Evolutionary conservation across 768 basidiomycete species (phyloP).

Genomic region (Serpula lacrymans): DNA sequence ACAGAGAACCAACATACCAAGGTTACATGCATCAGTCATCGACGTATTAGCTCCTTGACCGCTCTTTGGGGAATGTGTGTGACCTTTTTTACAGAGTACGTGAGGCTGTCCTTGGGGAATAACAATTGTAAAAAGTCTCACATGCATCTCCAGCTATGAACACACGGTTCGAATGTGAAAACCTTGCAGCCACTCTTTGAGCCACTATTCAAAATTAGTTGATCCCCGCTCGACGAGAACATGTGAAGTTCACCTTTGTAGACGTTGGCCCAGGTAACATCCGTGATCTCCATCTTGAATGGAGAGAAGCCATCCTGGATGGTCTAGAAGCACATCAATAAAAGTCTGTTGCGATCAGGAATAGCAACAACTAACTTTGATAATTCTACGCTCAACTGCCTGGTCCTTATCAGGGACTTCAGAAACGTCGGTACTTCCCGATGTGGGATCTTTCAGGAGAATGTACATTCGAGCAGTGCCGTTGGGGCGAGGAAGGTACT

Average conservation of each 20-base stretch:
- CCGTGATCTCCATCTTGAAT: slow-evolving; percentile 12
- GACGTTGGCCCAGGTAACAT: slow-evolving; percentile 16
- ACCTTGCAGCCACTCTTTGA: slow-evolving; percentile 16
- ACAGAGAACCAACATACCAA: slow-evolving; percentile 11
- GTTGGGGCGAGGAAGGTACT: slow-evolving; percentile 14
- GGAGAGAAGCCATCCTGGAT: slow-evolving; percentile 11
- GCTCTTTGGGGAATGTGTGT: slow-evolving; percentile 26
- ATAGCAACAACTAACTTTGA: no score
- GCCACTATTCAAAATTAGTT: slow-evolving; percentile 7
- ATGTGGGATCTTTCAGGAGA: slow-evolving; percentile 1
- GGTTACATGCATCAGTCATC: slow-evolving; percentile 21
- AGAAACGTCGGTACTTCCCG: not conserved
- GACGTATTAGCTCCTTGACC: slow-evolving; percentile 24
- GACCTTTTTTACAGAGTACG: slow-evolving; percentile 5
- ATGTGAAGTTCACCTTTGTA: slow-evolving; percentile 9
- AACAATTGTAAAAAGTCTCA: not conserved
- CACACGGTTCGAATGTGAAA: slow-evolving; percentile 11
- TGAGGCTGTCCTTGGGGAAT: not conserved
- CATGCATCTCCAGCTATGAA: slow-evolving; percentile 22
- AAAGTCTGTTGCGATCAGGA: slow-evolving; percentile 4
- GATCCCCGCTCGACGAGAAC: not conserved
- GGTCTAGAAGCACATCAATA: no score
- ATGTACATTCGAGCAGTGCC: slow-evolving; percentile 13
- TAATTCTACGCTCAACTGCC: no score
- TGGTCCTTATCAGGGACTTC: no score